A percentile compares a stretch with the other conserved stretches of the same genome.
Evolutionary conservation across 2,329 filamentous ascomycete species (phyloP).

Genomic region (Stemphylium vesicarium): DNA sequence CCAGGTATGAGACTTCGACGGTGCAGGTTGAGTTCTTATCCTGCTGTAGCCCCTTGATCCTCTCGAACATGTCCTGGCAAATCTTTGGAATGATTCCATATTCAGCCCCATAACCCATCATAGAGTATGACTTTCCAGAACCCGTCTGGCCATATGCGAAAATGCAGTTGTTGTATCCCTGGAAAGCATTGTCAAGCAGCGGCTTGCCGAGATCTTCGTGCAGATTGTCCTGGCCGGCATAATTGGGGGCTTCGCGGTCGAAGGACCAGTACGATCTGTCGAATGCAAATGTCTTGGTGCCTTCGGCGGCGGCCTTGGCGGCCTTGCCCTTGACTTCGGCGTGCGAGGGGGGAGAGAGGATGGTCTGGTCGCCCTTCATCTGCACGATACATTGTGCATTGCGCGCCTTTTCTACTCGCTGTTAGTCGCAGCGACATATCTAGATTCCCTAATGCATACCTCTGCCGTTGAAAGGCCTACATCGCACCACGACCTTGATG

Average conservation of each 20-base stretch:
- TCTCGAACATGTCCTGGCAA: conserved; percentile 95
- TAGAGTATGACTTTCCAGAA: conserved; percentile 98
- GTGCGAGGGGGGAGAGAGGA: conserved; percentile 75
- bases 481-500: conserved; percentile 99
- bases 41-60: conserved; percentile 73
- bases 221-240: conserved; percentile 87
- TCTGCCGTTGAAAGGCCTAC: conserved; percentile 94
- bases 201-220: conserved; percentile 88
- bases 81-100: conserved; percentile 95
- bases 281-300: conserved; percentile 88
- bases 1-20: conserved; percentile 96
- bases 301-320: conserved; percentile 67
- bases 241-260: conserved; percentile 78
- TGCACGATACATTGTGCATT: conserved; percentile 95
- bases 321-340: conserved; percentile 66
- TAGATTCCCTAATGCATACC: conserved; percentile 59
- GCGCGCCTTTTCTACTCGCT: conserved; percentile 78
- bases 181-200: conserved; percentile 95
- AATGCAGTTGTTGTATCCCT: conserved; percentile 99
- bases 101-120: conserved; percentile 99
- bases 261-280: conserved; percentile 99
- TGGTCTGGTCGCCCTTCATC: conserved; percentile 92
- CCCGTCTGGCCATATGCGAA: conserved; percentile 99
- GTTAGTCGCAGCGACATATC: conserved; percentile 19
- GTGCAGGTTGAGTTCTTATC: conserved; percentile 85